phyloP scores from a whole-genome alignment of 2,329 filamentous ascomycete species.

The Penicillium paneum region DNA sequence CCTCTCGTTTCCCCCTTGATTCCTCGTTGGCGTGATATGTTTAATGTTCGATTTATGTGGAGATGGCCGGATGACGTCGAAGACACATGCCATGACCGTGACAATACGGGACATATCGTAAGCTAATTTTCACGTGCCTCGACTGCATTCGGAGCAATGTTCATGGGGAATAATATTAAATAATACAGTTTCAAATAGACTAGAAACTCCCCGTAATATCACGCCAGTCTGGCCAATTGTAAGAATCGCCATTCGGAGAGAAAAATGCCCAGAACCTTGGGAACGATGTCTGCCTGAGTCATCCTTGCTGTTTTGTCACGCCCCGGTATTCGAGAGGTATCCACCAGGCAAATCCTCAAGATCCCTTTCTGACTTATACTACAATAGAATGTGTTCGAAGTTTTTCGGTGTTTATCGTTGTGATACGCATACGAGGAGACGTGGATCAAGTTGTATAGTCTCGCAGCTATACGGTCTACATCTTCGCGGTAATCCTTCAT shows the following conservation, averaged over 20 bases:
- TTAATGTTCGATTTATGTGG: background rate
- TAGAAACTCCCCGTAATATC: background rate
- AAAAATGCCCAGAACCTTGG: background rate
- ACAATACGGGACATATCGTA: slow-evolving; percentile 15
- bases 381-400: background rate
- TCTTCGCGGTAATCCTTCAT: background rate
- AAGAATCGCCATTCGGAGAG: background rate
- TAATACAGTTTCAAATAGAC: background rate
- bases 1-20: background rate
- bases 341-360: slow-evolving; percentile 11
- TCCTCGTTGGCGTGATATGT: background rate
- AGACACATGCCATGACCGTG: slow-evolving; percentile 15
- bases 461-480: background rate
- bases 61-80: slow-evolving; percentile 19
- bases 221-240: background rate
- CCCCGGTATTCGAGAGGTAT: slow-evolving; percentile 26
- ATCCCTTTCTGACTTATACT: background rate
- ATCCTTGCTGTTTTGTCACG: slow-evolving; percentile 21
- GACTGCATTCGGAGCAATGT: background rate
- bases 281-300: slow-evolving; percentile 13
- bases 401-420: background rate
- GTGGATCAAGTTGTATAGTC: background rate
- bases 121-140: slow-evolving; percentile 23
- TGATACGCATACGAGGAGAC: background rate
- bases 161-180: background rate